These are phyloP conservation scores for Aegle marmelos DNA, from an alignment of 345 rosid genomes.

Conservation along the genomic window DNA sequence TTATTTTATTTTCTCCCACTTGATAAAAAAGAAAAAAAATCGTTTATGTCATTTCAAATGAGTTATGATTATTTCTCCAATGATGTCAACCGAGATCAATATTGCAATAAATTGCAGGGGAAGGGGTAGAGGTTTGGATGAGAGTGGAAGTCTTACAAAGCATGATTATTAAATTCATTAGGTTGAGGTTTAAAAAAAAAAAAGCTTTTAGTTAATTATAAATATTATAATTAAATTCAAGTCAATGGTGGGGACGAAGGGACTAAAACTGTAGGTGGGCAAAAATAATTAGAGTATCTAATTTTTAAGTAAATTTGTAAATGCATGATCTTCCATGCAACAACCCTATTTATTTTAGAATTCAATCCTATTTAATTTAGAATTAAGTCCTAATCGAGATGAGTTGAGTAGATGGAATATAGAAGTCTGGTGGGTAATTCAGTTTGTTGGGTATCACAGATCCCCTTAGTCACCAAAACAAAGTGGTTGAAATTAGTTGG, in stretches of 20 bases:
- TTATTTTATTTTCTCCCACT: conserved; percentile 5
- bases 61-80: neutral
- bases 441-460: conserved; percentile 11
- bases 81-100: neutral
- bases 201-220: neutral
- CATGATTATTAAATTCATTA: neutral
- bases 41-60: neutral
- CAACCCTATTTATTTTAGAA: no score
- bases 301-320: neutral
- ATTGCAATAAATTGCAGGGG: neutral
- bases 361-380: neutral
- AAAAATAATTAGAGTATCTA: neutral
- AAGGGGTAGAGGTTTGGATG: neutral
- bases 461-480: neutral
- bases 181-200: neutral
- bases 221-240: neutral
- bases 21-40: neutral
- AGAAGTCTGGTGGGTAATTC: conserved; percentile 9
- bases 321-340: neutral
- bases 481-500: neutral
- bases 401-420: neutral
- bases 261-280: neutral
- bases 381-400: neutral
- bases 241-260: neutral
- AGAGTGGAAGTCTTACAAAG: neutral